Evolutionary conservation across 345 rosid species (phyloP).

Genomic region (Salix exigua): DNA sequence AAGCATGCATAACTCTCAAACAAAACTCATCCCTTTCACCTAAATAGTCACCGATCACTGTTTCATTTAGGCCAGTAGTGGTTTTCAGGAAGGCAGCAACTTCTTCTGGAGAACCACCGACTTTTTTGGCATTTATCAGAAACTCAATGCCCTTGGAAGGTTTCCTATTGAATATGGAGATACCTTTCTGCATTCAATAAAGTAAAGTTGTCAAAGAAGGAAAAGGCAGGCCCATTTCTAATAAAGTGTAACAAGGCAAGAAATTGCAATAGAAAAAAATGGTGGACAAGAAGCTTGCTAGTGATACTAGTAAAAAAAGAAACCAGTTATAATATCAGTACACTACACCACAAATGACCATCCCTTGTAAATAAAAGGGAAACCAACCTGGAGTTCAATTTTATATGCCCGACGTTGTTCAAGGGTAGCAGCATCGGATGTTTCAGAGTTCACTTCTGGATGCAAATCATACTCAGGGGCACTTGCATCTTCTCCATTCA

Average conservation of each 20-base stretch:
- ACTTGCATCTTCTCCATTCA: slow-evolving; percentile 59
- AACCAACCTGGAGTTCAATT: slow-evolving; percentile 83
- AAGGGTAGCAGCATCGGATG: slow-evolving; percentile 73
- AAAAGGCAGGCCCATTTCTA: not conserved
- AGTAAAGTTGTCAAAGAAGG: slow-evolving; percentile 24
- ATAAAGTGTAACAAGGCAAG: not conserved
- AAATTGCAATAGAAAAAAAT: not conserved
- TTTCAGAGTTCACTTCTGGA: slow-evolving; percentile 58
- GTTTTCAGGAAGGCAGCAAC: slow-evolving; percentile 75
- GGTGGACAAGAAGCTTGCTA: not conserved
- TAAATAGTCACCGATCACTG: slow-evolving; percentile 89
- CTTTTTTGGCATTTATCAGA: slow-evolving; percentile 61
- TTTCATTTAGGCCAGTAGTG: slow-evolving; percentile 67
- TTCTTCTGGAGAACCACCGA: slow-evolving; percentile 77
- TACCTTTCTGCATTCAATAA: slow-evolving; percentile 77
- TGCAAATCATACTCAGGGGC: slow-evolving; percentile 63
- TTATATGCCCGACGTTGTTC: slow-evolving; percentile 90
- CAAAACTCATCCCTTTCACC: slow-evolving; percentile 94
- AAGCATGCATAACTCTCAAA: slow-evolving; percentile 92
- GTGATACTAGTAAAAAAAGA: not conserved
- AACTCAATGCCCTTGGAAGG: slow-evolving; percentile 91
- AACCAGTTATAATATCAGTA: not conserved
- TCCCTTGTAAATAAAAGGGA: slow-evolving; percentile 11
- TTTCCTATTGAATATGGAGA: slow-evolving; percentile 76
- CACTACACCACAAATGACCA: not conserved